Conservation (phyloP, 2,329 filamentous ascomycete species). For the Neofusicoccum laricinum region DNA sequence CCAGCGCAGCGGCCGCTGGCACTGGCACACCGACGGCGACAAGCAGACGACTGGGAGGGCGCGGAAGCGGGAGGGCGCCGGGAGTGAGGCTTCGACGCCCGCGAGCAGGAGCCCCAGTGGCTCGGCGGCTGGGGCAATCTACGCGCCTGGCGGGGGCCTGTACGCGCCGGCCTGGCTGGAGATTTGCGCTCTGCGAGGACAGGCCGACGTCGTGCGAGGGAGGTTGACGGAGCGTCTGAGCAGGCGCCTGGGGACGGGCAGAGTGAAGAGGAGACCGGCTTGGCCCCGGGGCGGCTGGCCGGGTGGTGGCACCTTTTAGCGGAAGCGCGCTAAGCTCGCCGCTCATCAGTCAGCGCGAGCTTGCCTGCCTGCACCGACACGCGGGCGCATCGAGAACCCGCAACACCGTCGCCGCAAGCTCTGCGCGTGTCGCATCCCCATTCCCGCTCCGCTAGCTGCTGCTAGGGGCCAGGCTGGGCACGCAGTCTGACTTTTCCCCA, state of each 20-base stretch:
- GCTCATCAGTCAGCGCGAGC: neutral
- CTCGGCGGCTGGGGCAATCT: neutral
- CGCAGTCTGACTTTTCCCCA: neutral
- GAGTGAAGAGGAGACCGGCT: neutral
- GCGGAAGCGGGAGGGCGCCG: conserved; percentile 9
- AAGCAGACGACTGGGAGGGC: neutral
- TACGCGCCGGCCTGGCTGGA: neutral
- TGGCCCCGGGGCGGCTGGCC: neutral
- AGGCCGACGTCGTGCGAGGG: neutral
- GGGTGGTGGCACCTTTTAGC: neutral
- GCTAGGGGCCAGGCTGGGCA: neutral
- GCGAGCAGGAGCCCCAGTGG: neutral
- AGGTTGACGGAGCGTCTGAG: neutral
- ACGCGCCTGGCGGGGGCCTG: neutral
- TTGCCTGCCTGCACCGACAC: neutral
- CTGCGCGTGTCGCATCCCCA: neutral
- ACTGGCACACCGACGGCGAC: neutral
- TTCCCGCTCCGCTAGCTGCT: neutral
- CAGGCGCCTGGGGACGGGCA: neutral
- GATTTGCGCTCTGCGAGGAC: neutral
- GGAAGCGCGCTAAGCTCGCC: neutral
- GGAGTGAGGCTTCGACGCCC: neutral
- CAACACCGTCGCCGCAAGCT: neutral
- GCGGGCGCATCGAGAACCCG: neutral
- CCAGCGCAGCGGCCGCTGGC: neutral